Evolutionary conservation across 192 early-diverging fungal species (phyloP).

Genomic region (Umbelopsis vinacea): DNA sequence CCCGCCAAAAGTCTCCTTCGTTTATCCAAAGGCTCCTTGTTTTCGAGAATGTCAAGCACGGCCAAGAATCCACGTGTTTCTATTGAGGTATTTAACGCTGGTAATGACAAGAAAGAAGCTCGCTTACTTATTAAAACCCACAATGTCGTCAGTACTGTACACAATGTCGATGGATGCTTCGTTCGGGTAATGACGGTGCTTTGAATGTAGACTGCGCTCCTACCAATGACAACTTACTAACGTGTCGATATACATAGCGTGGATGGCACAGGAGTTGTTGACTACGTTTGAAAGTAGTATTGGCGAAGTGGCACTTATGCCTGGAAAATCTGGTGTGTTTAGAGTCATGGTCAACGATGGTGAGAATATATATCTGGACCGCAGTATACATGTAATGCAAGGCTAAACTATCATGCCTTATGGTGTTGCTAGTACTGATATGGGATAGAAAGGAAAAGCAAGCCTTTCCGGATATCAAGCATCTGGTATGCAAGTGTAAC

Average conservation of each 20-base stretch:
- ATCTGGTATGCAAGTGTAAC: constrained; percentile 46
- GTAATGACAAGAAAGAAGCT: too few relatives aligned
- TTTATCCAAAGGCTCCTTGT: background rate
- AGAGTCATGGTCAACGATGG: constrained; percentile 54
- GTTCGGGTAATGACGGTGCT: constrained; percentile 39
- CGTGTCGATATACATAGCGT: constrained; percentile 41
- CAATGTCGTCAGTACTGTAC: constrained; percentile 53
- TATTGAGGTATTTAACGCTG: constrained; percentile 27
- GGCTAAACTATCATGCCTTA: too few relatives aligned
- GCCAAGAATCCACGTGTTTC: constrained; percentile 34
- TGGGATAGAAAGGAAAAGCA: constrained; percentile 70
- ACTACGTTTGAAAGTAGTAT: constrained; percentile 65
- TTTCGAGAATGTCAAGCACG: constrained; percentile 20
- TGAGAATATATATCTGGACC: constrained; percentile 30
- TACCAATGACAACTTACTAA: background rate
- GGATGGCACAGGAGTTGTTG: constrained; percentile 74
- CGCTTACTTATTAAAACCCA: background rate
- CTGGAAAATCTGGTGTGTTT: constrained; percentile 56
- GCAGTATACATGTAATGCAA: background rate
- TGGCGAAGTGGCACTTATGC: constrained; percentile 71
- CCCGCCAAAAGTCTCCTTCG: background rate
- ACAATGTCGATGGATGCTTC: constrained; percentile 58
- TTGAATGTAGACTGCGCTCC: background rate
- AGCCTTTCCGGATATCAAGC: constrained; percentile 77
- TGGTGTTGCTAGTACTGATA: constrained; percentile 45